Evolutionary conservation across 768 basidiomycete genomes (phyloP).

Genomic region (Suillus subluteus): DNA sequence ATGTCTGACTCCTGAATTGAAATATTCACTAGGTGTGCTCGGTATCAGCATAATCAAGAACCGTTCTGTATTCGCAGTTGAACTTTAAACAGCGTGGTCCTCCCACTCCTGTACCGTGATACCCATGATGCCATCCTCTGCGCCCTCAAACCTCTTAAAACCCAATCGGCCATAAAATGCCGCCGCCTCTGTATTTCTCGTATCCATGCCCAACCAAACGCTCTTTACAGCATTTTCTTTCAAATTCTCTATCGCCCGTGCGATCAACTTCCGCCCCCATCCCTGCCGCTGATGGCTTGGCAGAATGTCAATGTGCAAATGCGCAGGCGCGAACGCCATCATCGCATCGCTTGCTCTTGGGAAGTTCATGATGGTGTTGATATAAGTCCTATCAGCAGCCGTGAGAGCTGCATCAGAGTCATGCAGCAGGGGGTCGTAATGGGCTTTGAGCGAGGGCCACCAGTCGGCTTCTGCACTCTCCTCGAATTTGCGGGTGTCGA

Average conservation of each 20-base stretch:
- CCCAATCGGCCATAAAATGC: slow-evolving; percentile 67
- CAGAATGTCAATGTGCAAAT: slow-evolving; percentile 77
- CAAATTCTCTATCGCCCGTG: slow-evolving; percentile 55
- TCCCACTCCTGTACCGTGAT: slow-evolving; percentile 50
- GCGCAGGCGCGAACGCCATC: slow-evolving; percentile 69
- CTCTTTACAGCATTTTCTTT: slow-evolving; percentile 47
- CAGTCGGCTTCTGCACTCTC: slow-evolving; percentile 55
- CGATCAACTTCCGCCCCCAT: slow-evolving; percentile 71
- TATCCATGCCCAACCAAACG: slow-evolving; percentile 73
- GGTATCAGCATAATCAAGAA: not conserved
- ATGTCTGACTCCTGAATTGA: not conserved
- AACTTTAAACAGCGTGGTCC: not conserved
- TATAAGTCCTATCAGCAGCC: slow-evolving; percentile 33
- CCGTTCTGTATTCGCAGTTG: not conserved
- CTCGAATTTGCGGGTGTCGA: slow-evolving; percentile 70
- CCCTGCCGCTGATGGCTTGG: slow-evolving; percentile 67
- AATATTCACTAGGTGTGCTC: not conserved
- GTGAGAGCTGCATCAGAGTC: slow-evolving; percentile 20
- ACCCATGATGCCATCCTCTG: slow-evolving; percentile 54
- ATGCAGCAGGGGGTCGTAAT: slow-evolving; percentile 44
- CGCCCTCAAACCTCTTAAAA: slow-evolving; percentile 59
- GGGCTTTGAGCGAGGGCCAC: slow-evolving; percentile 65
- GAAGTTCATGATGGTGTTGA: slow-evolving; percentile 38
- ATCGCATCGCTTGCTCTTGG: slow-evolving; percentile 52
- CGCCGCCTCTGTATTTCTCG: slow-evolving; percentile 60